These are phyloP conservation scores for Fusarium sp. DNA, from an alignment of 2,329 filamentous ascomycete species.

Conservation along the genomic window DNA sequence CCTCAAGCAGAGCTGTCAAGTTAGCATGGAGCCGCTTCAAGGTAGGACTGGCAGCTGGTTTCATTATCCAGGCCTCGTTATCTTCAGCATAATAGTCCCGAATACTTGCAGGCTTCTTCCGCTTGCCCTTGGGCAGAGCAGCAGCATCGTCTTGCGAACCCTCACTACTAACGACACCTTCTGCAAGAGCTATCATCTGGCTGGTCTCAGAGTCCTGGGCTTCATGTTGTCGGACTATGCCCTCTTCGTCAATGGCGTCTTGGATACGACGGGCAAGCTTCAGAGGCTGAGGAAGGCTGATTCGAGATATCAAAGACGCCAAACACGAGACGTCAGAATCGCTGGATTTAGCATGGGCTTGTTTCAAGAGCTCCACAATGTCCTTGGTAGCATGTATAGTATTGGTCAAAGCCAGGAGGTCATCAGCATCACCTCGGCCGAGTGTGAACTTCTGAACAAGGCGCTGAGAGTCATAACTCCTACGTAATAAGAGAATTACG, in stretches of 20 bases:
- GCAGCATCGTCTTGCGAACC: constrained; percentile 66
- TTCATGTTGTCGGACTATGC: constrained; percentile 81
- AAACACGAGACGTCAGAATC: constrained; percentile 50
- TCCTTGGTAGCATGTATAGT: constrained; percentile 80
- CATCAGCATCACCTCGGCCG: constrained; percentile 89
- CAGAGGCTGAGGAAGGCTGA: constrained; percentile 72
- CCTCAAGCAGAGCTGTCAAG: constrained; percentile 66
- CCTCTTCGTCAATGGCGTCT: constrained; percentile 89
- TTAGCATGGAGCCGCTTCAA: constrained; percentile 74
- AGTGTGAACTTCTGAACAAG: constrained; percentile 94
- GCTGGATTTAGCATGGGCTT: constrained; percentile 25
- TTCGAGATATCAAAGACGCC: constrained; percentile 60
- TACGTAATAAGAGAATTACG: constrained; percentile 72
- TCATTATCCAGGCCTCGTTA: constrained; percentile 71
- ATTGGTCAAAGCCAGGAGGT: constrained; percentile 82
- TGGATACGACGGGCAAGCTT: constrained; percentile 76
- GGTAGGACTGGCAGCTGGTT: constrained; percentile 70
- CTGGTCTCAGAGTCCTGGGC: constrained; percentile 76
- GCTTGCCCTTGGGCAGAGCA: constrained; percentile 63
- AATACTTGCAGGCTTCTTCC: constrained; percentile 57
- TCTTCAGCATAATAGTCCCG: constrained; percentile 68
- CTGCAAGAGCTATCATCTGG: constrained; percentile 76
- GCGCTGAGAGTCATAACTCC: constrained; percentile 85
- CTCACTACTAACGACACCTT: constrained; percentile 74
- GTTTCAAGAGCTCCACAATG: constrained; percentile 62